Evolutionary conservation across 768 basidiomycete genomes (phyloP).

Genomic region (Agrocybe praecox): DNA sequence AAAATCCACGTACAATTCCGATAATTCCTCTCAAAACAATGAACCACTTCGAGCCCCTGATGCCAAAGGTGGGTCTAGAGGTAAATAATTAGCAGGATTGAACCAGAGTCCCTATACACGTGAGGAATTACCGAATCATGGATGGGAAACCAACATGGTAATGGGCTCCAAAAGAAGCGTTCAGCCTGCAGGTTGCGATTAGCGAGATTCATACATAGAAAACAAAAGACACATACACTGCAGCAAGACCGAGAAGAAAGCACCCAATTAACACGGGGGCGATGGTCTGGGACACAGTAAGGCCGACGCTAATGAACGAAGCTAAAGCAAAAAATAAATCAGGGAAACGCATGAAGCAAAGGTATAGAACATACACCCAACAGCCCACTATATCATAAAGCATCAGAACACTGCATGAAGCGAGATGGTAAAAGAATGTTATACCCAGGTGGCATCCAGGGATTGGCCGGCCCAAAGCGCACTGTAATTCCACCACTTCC

Average conservation of each 20-base stretch:
- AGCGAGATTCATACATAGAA: not conserved
- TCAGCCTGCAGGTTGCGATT: constrained; percentile 2
- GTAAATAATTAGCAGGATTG: not conserved
- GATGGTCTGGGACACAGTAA: constrained; percentile 13
- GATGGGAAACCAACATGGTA: constrained; percentile 17
- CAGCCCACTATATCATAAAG: constrained; percentile 11
- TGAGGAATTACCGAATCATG: constrained; percentile 14
- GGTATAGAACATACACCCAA: constrained; percentile 10
- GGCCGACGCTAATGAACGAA: constrained; percentile 14
- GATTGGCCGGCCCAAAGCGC: constrained; percentile 16
- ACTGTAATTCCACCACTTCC: constrained; percentile 18
- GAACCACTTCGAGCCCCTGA: constrained; percentile 15
- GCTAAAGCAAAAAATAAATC: not conserved
- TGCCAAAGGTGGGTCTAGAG: constrained; percentile 13
- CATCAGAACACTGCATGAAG: not conserved
- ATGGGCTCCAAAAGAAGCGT: constrained; percentile 15
- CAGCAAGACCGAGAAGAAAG: constrained; percentile 8
- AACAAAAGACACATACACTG: constrained; percentile 5
- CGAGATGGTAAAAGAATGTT: not conserved
- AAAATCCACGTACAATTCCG: constrained; percentile 9
- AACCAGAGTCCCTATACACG: too few species aligned
- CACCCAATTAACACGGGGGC: constrained; percentile 13
- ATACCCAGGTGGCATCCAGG: constrained; percentile 17
- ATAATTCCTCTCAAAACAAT: constrained; percentile 11
- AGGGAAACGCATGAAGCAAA: not conserved